Percentiles rank a stretch among this genome's conserved stretches.
Conservation (phyloP, 140 eudicot genomes). For the Anethum foeniculum region DNA sequence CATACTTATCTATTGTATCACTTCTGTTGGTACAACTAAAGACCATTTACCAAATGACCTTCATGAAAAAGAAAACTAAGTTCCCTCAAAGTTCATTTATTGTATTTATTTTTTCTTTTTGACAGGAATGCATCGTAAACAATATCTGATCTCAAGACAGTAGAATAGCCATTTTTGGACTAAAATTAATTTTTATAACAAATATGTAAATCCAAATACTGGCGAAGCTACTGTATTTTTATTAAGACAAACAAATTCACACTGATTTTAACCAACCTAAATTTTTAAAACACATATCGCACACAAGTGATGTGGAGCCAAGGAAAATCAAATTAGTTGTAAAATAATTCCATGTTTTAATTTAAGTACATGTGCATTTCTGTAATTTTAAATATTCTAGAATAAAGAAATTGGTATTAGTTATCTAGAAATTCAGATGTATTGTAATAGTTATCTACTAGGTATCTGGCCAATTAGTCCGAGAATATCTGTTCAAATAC, state of each 20-base stretch:
- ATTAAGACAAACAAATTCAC: neutral
- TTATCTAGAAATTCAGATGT: neutral
- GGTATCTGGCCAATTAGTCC: neutral
- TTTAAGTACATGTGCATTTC: neutral
- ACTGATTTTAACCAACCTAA: neutral
- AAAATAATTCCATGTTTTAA: neutral
- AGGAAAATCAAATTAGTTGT: neutral
- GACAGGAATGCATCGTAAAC: neutral
- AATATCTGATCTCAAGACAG: neutral
- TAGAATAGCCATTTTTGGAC: neutral
- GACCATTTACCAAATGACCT: neutral
- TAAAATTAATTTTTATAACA: neutral
- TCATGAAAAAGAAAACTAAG: neutral
- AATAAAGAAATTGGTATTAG: neutral
- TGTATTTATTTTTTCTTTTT: neutral
- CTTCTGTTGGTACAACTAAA: neutral
- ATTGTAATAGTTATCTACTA: neutral
- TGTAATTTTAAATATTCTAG: neutral
- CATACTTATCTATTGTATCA: neutral
- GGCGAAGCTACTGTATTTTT: neutral
- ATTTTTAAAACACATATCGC: neutral
- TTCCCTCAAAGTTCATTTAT: neutral
- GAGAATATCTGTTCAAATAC: neutral
- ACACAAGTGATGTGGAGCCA: neutral
- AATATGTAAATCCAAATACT: neutral